Evolutionary conservation across 306 rosid species (phyloP).

Genomic region (Aeschynomene evenia): DNA sequence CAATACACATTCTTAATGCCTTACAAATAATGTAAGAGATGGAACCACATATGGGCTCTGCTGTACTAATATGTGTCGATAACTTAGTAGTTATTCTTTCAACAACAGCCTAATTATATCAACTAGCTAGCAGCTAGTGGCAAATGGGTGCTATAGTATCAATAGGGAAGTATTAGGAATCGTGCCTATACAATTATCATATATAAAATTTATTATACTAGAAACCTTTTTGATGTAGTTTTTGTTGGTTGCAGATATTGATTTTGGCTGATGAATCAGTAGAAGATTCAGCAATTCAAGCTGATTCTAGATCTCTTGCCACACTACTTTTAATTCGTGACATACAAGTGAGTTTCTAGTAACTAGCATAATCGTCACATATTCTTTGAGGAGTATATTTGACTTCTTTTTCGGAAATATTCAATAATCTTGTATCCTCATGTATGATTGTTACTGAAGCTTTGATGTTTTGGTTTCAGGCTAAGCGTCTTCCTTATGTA

Average conservation of each 20-base stretch:
- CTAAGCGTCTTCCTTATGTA: constrained; percentile 77
- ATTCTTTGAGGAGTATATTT: neutral
- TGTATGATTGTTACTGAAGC: constrained; percentile 15
- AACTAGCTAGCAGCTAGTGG: constrained; percentile 6
- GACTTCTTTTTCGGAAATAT: constrained; percentile 10
- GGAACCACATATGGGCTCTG: constrained; percentile 6
- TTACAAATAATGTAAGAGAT: constrained; percentile 11
- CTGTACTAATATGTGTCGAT: neutral
- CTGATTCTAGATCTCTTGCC: constrained; percentile 98
- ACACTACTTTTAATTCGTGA: constrained; percentile 87
- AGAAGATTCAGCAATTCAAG: constrained; percentile 96
- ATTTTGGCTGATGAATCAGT: constrained; percentile 95
- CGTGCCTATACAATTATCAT: neutral
- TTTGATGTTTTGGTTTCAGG: constrained; percentile 50
- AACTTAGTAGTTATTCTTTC: constrained; percentile 20
- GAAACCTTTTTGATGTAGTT: constrained; percentile 28
- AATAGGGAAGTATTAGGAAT: neutral
- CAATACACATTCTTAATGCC: constrained; percentile 10
- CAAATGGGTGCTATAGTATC: constrained; percentile 21
- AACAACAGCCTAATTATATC: neutral
- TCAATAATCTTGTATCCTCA: neutral
- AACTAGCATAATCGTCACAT: too few species aligned
- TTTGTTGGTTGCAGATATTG: constrained; percentile 56
- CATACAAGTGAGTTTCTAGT: constrained; percentile 62
- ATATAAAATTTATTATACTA: constrained; percentile 20